phyloP scores from a whole-genome alignment of 345 rosid species.

The Boechera stricta region DNA sequence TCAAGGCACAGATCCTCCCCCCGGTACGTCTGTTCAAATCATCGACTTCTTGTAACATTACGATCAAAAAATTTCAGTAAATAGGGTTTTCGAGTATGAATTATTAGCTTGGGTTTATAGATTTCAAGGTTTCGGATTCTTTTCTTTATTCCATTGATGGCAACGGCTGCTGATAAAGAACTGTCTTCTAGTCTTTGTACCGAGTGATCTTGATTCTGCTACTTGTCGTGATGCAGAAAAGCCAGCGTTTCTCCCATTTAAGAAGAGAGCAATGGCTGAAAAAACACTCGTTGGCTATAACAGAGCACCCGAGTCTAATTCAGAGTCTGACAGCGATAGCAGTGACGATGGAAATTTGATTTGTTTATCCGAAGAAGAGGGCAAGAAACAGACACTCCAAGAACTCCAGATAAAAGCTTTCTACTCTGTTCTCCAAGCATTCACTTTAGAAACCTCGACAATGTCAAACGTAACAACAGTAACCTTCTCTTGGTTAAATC shows the following conservation, averaged over 20 bases:
- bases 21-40: not conserved
- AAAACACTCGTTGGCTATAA: not conserved
- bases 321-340: not conserved
- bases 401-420: conserved; percentile 10
- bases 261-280: conserved; percentile 17
- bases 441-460: not conserved
- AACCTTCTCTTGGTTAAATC: not conserved
- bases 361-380: not conserved
- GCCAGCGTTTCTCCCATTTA: not conserved
- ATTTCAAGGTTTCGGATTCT: conserved; percentile 9
- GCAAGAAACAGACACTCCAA: not conserved
- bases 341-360: not conserved
- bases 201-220: conserved; percentile 25
- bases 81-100: conserved; percentile 19
- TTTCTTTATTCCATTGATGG: conserved; percentile 5
- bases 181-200: not conserved
- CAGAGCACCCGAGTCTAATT: not conserved
- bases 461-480: conserved; percentile 13
- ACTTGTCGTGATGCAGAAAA: conserved; percentile 3
- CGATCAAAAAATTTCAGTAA: not conserved
- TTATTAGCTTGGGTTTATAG: not conserved
- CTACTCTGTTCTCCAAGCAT: conserved; percentile 30
- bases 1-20: not conserved
- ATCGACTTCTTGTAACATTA: not conserved
- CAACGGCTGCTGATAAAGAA: conserved; percentile 5